Conservation (phyloP, 179 eudicot genomes). For the Pouteria campechiana region DNA sequence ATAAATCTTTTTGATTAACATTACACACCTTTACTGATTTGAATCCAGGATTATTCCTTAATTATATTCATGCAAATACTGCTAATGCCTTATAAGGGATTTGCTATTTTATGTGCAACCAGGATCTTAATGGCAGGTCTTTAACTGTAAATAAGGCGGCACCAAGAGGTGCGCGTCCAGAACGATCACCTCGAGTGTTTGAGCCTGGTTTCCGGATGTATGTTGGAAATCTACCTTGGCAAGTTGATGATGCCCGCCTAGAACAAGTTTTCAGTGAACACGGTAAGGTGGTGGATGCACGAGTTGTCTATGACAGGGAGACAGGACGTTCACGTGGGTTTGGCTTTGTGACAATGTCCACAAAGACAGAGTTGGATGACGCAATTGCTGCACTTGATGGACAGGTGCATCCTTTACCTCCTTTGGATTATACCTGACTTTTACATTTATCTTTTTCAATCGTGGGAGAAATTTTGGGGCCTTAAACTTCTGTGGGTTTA, state of each 20-base stretch:
- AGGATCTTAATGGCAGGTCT: constrained; percentile 73
- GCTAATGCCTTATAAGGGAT: too few species aligned
- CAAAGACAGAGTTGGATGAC: constrained; percentile 66
- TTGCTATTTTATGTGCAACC: too few species aligned
- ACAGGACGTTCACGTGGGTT: constrained; percentile 88
- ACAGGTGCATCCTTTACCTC: constrained; percentile 24
- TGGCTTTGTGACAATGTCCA: constrained; percentile 81
- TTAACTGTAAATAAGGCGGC: constrained; percentile 92
- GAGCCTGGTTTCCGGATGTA: constrained; percentile 46
- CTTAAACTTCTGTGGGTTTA: too few species aligned
- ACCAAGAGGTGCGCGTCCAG: constrained; percentile 67
- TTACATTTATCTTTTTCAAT: not conserved
- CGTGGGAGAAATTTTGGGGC: too few species aligned
- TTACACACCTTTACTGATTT: too few species aligned
- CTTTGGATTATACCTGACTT: not conserved
- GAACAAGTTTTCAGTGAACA: constrained; percentile 74
- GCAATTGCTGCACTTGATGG: constrained; percentile 90
- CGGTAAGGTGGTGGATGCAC: constrained; percentile 60
- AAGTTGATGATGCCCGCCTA: constrained; percentile 58
- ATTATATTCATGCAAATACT: too few species aligned
- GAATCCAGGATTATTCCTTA: too few species aligned
- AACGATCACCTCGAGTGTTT: constrained; percentile 39
- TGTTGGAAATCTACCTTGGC: constrained; percentile 96
- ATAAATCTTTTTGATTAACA: too few species aligned
- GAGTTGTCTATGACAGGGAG: constrained; percentile 72